Evolutionary conservation across 352 stramenopile species (phyloP), one percentile per base, ranked within the genome.

Genomic region (Saprolegnia diclina): DNA sequence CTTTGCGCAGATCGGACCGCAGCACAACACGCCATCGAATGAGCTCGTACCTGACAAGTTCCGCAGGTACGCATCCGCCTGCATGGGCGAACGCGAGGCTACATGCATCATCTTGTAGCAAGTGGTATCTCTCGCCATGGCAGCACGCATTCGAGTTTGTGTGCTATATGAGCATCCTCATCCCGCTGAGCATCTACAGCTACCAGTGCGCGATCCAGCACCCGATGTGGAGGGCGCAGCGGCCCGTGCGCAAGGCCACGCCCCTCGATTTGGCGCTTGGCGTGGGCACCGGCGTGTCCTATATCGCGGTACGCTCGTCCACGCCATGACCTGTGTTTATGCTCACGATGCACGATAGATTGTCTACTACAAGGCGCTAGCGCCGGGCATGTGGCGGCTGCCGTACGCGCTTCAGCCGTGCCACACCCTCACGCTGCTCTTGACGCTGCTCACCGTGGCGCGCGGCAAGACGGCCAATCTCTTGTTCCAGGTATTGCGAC

Each of bases 101-200:
- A 35, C 29, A 35, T 35, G 29, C 35, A 40, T 19, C 3, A 4
- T 4, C 9, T 4, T 37, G 21, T 46, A 69, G 63, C 45, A 52
- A 61, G 13, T 69, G 63, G 63, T 69, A 46, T 42, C 54, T 69
- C 29, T 37, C 63, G 22, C 63, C 63, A 22, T 52, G 63, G n/a
- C 63, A 69, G 38, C 63, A 69, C 62, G 63, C 63, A 19, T 38
- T 69, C 9, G 63, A 69, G 29, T 61, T 52, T n/a, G 18, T 69
- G n/a, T 44, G 14, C 14, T 69, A 69, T 45, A 10, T 69, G 18
- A 61, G 14, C 7, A 37, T 69, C 13, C 54, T 69, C 29, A 22
- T 56, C 3, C 63, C 63, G 7, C 38, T 69, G 48, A 61, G 63
- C 26, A 61, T 61, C n/a, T 59, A 16, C 6, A 52, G 42, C n/a